Base-by-base conservation (phyloP, 202 grass and related monocot species). In the Zoysia matrella region DNA sequence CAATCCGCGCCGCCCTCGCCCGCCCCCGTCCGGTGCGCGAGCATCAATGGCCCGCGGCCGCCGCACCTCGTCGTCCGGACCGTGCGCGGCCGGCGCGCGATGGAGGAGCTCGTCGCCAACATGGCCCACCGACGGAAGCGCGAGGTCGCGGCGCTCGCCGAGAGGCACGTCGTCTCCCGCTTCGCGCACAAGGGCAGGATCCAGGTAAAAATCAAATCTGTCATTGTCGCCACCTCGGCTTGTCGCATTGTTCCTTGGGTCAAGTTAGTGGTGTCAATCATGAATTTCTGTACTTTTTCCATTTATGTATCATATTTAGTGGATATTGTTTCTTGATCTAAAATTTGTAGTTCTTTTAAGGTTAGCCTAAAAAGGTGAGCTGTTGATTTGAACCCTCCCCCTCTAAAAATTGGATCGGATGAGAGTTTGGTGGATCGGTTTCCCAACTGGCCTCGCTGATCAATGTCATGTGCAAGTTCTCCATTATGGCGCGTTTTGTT, bases 101-200 rank as follows among this genome's bases (percentile, higher is more conserved):
- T 92, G 67, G 90, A 93, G 72, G 89, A 98, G 83, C 86, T 95
- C 11, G 87, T 93, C 58, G 90, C 89, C 30, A 84, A 64, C 61
- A 90, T 95, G 89, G 92, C 90, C 1, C 80, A 89, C 73, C 89
- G 87, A 2, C 85, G 96, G 85, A 89, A 69, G 68, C 75, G 80
- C 55, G 96, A 98, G 89, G 79, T 98, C 46, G 67, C 68, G 10
- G 84, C 63, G 15, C 60, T 98, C 50, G 78, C 83, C 18, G 87
- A 95, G 6, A 86, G 76, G 3, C 96, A 75, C 8, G 56, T 43
- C 50, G 96, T 98, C 3, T 95, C 96, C 0, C 74, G 82, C 10
- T 98, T 95, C 83, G 43, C 71, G 2, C 86, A 92, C 65, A 90
- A 90, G 60, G 93, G 96, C 41, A 90, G 88, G 70, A 92, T 95